Conservation (phyloP, 768 basidiomycete species). For the Mycena albidolilacea region DNA sequence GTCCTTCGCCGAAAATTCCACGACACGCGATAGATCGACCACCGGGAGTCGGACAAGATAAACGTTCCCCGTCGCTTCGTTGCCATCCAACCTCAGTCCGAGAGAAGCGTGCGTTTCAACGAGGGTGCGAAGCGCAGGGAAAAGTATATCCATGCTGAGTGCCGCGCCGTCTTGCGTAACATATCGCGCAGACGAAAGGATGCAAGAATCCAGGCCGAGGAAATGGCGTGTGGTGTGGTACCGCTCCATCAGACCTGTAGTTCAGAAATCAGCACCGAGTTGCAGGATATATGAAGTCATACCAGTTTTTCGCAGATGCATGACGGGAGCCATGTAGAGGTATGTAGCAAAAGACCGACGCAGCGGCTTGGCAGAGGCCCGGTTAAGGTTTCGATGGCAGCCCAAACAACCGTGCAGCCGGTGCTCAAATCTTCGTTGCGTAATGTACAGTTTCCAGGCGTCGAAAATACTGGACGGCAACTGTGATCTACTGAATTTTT, state of each 20-base stretch:
- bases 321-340: not conserved
- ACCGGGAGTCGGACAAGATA: constrained; percentile 6
- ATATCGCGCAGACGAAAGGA: constrained; percentile 44
- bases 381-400: no score
- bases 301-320: not conserved
- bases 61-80: constrained; percentile 12
- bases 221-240: constrained; percentile 41
- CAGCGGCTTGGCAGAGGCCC: no score
- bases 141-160: constrained; percentile 33
- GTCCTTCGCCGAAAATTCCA: constrained; percentile 11
- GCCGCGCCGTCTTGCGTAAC: constrained; percentile 1
- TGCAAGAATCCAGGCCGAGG: constrained; percentile 42
- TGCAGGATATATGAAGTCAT: not conserved
- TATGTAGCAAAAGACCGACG: no score
- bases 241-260: constrained; percentile 44
- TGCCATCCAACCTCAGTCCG: constrained; percentile 17
- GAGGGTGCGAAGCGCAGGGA: constrained; percentile 22
- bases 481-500: no score
- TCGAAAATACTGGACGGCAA: no score
- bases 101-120: constrained; percentile 29
- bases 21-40: constrained; percentile 29
- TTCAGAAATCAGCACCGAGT: not conserved
- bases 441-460: no score
- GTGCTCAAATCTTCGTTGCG: no score
- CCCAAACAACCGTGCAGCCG: no score